A percentile compares a stretch with the other conserved stretches of the same genome.
These are phyloP conservation scores for Asterella californica DNA, from an alignment of 225 moss, liverwort and hornwort genomes.

Conservation along the genomic window DNA sequence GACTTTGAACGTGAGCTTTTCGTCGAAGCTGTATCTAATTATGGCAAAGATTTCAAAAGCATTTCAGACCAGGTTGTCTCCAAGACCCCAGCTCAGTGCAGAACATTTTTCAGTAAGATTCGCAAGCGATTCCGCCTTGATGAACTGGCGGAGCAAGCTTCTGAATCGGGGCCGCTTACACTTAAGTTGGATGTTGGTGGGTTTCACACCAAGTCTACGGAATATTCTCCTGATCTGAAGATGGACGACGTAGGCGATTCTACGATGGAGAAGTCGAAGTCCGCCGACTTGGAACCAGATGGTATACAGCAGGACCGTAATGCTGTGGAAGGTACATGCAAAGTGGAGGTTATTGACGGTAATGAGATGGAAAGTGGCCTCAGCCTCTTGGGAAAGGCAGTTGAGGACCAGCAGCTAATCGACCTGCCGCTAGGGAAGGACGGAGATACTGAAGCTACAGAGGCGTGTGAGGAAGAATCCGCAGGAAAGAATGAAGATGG, in stretches of 20 bases:
- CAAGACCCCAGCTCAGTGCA: constrained; percentile 79
- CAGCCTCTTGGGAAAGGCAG: constrained; percentile 34
- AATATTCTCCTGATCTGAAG: constrained; percentile 34
- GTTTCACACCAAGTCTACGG: constrained; percentile 39
- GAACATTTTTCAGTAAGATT: constrained; percentile 86
- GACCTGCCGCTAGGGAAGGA: constrained; percentile 14
- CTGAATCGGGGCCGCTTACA: constrained; percentile 27
- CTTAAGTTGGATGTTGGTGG: constrained; percentile 30
- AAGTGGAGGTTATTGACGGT: constrained; percentile 26
- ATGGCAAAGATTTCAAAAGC: constrained; percentile 80
- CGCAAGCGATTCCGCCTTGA: constrained; percentile 87
- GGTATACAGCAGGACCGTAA: constrained; percentile 19
- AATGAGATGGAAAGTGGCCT: constrained; percentile 32
- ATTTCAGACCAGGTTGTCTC: constrained; percentile 79
- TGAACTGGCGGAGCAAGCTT: constrained; percentile 62
- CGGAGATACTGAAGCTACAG: constrained; percentile 12
- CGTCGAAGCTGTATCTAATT: constrained; percentile 65
- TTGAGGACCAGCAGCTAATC: constrained; percentile 24
- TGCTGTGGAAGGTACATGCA: constrained; percentile 16
- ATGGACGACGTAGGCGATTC: constrained; percentile 14
- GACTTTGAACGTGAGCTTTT: constrained; percentile 77
- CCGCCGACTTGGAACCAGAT: constrained; percentile 35
- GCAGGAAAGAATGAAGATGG: neutral
- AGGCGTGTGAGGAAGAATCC: constrained; percentile 30
- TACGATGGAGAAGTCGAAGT: constrained; percentile 15